Conservation (phyloP, 1,284 basidiomycete species). For the Cystobasidium sp. region DNA sequence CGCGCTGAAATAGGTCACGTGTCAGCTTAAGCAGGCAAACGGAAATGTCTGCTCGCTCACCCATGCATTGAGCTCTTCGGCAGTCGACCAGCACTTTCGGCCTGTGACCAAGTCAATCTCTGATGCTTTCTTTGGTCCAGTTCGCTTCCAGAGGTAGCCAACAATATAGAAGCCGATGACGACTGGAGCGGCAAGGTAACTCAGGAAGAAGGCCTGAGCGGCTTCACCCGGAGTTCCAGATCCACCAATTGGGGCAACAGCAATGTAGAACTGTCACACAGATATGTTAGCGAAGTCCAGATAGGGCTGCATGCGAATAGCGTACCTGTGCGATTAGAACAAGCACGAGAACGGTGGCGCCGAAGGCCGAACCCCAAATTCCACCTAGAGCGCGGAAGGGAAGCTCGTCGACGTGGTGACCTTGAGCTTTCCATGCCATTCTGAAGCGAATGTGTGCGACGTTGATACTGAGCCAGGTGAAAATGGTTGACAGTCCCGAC, state of each 20-base stretch:
- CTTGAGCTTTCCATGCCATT: constrained; percentile 59
- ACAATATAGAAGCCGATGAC: constrained; percentile 56
- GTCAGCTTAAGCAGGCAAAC: not conserved
- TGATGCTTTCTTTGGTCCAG: constrained; percentile 53
- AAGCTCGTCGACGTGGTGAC: constrained; percentile 53
- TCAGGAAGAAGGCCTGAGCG: constrained; percentile 61
- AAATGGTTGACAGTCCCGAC: constrained; percentile 61
- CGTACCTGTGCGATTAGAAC: constrained; percentile 55
- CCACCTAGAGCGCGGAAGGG: constrained; percentile 58
- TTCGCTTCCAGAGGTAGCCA: constrained; percentile 56
- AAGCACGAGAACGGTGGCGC: constrained; percentile 56
- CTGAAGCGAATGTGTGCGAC: constrained; percentile 59
- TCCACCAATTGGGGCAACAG: constrained; percentile 54
- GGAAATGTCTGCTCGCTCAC: not conserved
- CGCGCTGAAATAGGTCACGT: constrained; percentile 35
- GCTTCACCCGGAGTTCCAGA: constrained; percentile 50
- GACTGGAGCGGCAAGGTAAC: constrained; percentile 57
- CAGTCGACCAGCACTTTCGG: constrained; percentile 59
- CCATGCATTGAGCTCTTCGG: constrained; percentile 56
- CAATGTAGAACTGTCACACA: constrained; percentile 51
- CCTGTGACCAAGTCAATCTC: constrained; percentile 60
- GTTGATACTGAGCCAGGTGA: constrained; percentile 49
- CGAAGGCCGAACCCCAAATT: constrained; percentile 59
- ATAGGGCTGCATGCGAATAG: not conserved
- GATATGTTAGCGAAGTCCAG: constrained; percentile 44